Evolutionary conservation across 495 filamentous ascomycete genomes (phyloP).

Genomic region (Annulohypoxylon moriforme): DNA sequence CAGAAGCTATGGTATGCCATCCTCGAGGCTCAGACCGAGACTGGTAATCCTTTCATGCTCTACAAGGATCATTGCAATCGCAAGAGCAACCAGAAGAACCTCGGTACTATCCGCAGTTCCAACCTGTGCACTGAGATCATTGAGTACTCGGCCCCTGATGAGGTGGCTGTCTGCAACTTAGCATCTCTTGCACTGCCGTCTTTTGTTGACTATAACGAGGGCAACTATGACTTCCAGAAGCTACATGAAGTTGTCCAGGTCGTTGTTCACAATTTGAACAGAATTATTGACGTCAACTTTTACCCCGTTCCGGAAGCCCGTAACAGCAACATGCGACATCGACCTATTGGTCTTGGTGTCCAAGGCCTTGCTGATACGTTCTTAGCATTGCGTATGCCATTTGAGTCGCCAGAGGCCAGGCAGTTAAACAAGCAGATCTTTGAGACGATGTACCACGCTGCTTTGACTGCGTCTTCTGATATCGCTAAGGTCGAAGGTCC

Average conservation of each 20-base stretch:
- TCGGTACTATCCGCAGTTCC: conserved; percentile 96
- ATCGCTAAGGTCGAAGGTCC: conserved; percentile 83
- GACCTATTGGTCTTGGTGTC: conserved; percentile 94
- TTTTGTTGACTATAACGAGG: conserved; percentile 83
- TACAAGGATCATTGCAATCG: conserved; percentile 99
- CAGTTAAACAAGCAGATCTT: conserved; percentile 98
- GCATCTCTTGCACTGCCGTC: conserved; percentile 92
- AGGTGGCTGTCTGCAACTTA: conserved; percentile 98
- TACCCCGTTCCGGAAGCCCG: conserved; percentile 95
- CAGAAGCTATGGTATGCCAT: conserved; percentile 99
- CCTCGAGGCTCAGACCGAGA: conserved; percentile 97
- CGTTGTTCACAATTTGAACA: conserved; percentile 92
- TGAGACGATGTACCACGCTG: conserved; percentile 98
- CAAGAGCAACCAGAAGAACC: conserved; percentile 99
- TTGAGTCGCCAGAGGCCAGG: conserved; percentile 93
- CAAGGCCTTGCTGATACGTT: conserved; percentile 99
- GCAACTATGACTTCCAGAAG: conserved; percentile 92
- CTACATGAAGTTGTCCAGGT: conserved; percentile 92
- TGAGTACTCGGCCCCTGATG: conserved; percentile 95
- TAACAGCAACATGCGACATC: conserved; percentile 93
- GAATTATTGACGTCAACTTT: conserved; percentile 96
- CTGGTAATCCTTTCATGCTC: conserved; percentile 98
- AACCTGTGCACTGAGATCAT: conserved; percentile 99
- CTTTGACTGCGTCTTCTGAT: conserved; percentile 87
- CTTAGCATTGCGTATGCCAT: conserved; percentile 94